Evolutionary conservation across 1,284 basidiomycete genomes (phyloP), one percentile per base, ranked within the genome.

Genomic region (Moesziomyces aphidis): DNA sequence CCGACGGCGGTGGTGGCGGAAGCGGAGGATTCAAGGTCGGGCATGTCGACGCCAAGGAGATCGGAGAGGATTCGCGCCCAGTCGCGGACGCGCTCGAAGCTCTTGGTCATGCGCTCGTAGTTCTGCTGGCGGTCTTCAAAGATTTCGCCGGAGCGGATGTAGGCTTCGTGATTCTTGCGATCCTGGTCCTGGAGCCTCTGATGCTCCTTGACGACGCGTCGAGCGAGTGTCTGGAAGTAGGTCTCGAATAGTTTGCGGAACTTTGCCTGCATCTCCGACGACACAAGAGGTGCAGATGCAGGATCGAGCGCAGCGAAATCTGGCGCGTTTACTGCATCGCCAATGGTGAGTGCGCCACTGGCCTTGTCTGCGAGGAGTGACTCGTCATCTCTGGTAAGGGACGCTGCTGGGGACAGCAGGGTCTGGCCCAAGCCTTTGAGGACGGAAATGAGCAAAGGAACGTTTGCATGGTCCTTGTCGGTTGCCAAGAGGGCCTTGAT

Each of bases 41-140:
- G 96, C 76, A 96, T 88, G 1, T 91, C 88, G 13, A 95, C 86
- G 76, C 91, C 91, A 8, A 99, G 88, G 9, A 95, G 86, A 76
- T 98, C 96, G 0, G 97, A 95, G 22, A 99, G 88, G 15, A 61
- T 53, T n/a, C 75, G 61, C 11, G 70, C 66, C 49, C 67, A 68
- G 17, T 81, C 73, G 23, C 81, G 73, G 19, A 97, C 86, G 66
- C 95, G 93, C 86, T 99, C 96, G 79, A 97, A 97, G 39, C 90
- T 89, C 85, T 93, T 95, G 15, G 94, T 94, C 92, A 97, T 95
- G 86, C 94, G 95, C 87, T 99, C 97, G 84, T 98, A 99, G 15
- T 92, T 93, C 85, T 99, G 95, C 84, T 98, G 95, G 21, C 97
- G 90, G 85, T 99, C 97, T 84, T 99, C 97, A 78, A 99, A 99